phyloP scores from a whole-genome alignment of 2,329 filamentous ascomycete species.

The Fusarium papillatum region DNA sequence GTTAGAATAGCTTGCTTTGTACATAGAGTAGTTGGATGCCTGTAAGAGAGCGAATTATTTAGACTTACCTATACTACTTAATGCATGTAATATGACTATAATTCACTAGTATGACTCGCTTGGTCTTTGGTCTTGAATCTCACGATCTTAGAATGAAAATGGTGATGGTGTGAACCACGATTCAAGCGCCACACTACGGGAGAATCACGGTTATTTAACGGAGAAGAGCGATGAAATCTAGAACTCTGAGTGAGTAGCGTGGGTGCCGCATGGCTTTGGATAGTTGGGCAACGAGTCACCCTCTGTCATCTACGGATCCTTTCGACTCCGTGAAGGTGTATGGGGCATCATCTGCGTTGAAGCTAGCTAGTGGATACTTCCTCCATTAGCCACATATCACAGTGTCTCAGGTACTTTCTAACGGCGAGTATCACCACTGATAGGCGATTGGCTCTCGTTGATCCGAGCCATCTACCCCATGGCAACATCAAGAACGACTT shows the following conservation, averaged over 20 bases:
- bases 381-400: too few relatives aligned
- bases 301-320: neutral
- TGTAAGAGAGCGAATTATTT: neutral
- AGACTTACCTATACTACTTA: neutral
- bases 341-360: neutral
- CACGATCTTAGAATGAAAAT: neutral
- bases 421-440: too few relatives aligned
- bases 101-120: neutral
- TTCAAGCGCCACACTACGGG: neutral
- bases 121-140: neutral
- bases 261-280: neutral
- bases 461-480: too few relatives aligned
- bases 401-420: too few relatives aligned
- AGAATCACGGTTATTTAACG: neutral
- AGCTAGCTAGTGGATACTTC: neutral
- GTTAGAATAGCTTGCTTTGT: neutral
- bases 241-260: neutral
- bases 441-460: too few relatives aligned
- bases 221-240: neutral
- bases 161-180: neutral
- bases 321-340: neutral
- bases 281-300: neutral
- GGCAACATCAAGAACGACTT: too few relatives aligned
- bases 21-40: neutral
- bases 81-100: neutral